Conservation (phyloP, 208 protist genomes). For the Leishmania turanica region DNA sequence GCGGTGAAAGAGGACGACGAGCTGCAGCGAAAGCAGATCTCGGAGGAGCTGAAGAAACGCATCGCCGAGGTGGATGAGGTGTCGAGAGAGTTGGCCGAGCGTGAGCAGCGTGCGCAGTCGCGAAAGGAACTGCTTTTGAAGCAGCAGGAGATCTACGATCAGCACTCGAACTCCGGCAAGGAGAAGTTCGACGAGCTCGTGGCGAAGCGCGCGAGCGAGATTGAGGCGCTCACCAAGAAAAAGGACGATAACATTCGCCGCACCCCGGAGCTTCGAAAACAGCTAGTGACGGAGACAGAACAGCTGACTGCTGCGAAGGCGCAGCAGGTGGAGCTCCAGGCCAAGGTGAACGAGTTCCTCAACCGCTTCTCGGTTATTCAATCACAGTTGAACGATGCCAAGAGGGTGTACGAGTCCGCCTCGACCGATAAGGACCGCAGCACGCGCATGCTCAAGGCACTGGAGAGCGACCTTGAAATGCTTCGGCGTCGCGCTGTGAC, state of each 20-base stretch:
- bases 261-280: conserved; percentile 45
- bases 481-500: conserved; percentile 41
- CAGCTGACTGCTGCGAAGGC: conserved; percentile 24
- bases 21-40: conserved; percentile 40
- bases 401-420: conserved; percentile 58
- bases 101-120: conserved; percentile 38
- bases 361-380: conserved; percentile 52
- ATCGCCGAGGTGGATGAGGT: conserved; percentile 57
- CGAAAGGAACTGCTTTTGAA: conserved; percentile 47
- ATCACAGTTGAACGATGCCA: conserved; percentile 48
- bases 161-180: conserved; percentile 39
- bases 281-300: conserved; percentile 41
- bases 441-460: conserved; percentile 41
- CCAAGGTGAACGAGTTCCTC: conserved; percentile 50
- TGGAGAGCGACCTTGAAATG: conserved; percentile 51
- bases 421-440: conserved; percentile 52
- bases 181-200: conserved; percentile 61
- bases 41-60: conserved; percentile 33
- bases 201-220: conserved; percentile 48
- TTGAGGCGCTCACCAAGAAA: conserved; percentile 45
- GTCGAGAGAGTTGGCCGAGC: conserved; percentile 39
- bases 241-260: conserved; percentile 33
- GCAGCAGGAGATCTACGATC: conserved; percentile 70
- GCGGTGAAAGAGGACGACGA: conserved; percentile 48
- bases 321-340: conserved; percentile 44